A percentile compares a stretch with the other conserved stretches of the same genome.
These are phyloP conservation scores for Nicotiana rustica DNA, from an alignment of 305 asterid genomes.

Conservation along the genomic window DNA sequence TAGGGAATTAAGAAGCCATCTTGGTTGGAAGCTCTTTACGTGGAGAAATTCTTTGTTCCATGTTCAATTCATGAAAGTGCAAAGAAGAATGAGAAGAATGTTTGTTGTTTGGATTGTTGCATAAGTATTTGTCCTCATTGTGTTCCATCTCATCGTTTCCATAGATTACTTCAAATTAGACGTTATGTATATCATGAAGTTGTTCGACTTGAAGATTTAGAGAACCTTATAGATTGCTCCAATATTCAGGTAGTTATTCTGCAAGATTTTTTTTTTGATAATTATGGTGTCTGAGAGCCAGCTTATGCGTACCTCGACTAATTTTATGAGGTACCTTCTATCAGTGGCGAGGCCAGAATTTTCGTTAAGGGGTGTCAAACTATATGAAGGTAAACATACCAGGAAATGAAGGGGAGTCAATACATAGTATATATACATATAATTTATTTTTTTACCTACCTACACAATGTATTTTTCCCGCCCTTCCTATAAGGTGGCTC, in stretches of 20 bases:
- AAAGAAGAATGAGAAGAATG: constrained; percentile 90
- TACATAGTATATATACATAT: no score
- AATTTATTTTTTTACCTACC: no score
- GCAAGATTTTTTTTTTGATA: no score
- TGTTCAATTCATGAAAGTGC: constrained; percentile 78
- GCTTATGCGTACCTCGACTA: no score
- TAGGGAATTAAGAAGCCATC: constrained; percentile 76
- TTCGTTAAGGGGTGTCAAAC: no score
- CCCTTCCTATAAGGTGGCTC: no score
- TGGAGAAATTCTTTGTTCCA: constrained; percentile 70
- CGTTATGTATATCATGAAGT: constrained; percentile 93
- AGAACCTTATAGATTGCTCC: constrained; percentile 86
- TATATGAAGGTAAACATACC: no score
- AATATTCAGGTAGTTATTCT: constrained; percentile 71
- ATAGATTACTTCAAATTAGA: constrained; percentile 91
- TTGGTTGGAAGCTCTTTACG: constrained; percentile 82
- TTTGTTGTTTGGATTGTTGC: constrained; percentile 89
- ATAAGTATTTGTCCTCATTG: constrained; percentile 93
- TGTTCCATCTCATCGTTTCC: constrained; percentile 74
- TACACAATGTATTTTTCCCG: no score
- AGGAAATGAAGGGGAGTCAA: no score
- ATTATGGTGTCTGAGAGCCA: no score
- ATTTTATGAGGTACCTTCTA: no score
- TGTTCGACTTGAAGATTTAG: constrained; percentile 86
- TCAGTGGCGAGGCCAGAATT: no score